Conservation (phyloP, 2,329 filamentous ascomycete genomes). For the Fusarium miscanthi region DNA sequence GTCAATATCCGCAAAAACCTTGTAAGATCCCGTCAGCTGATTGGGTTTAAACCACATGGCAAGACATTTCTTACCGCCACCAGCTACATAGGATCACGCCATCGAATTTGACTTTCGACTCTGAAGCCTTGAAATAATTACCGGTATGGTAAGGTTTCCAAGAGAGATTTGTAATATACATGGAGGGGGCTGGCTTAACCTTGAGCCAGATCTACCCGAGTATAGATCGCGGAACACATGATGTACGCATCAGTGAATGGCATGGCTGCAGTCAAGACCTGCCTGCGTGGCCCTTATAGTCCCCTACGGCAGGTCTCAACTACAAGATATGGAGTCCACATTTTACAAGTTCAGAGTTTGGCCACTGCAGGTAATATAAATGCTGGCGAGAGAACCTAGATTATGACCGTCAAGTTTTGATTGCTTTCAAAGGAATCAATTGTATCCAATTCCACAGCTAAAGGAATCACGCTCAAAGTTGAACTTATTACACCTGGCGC, state of each 20-base stretch:
- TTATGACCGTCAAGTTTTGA: background rate
- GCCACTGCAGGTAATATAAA: accelerated
- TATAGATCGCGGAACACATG: too few relatives aligned
- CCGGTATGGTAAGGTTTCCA: accelerated
- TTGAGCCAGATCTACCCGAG: background rate
- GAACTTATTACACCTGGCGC: too few relatives aligned
- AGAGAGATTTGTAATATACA: background rate
- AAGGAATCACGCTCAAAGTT: background rate
- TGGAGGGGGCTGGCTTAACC: background rate
- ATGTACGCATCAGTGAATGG: background rate
- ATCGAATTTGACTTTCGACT: background rate
- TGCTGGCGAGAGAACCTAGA: background rate
- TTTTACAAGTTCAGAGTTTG: too few relatives aligned
- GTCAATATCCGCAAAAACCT: too few relatives aligned
- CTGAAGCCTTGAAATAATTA: background rate
- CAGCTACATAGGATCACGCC: background rate
- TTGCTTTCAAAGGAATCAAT: background rate
- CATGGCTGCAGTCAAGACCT: too few relatives aligned
- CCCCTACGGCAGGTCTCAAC: background rate
- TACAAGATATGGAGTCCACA: background rate
- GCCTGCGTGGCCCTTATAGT: too few relatives aligned
- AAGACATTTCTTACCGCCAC: background rate
- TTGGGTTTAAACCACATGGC: background rate
- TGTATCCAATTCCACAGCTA: background rate
- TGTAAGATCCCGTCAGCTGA: background rate